A percentile compares a stretch with the other conserved stretches of the same genome.
phyloP scores from a whole-genome alignment of 2,329 filamentous ascomycete species.

The Aspergillus neotritici region DNA sequence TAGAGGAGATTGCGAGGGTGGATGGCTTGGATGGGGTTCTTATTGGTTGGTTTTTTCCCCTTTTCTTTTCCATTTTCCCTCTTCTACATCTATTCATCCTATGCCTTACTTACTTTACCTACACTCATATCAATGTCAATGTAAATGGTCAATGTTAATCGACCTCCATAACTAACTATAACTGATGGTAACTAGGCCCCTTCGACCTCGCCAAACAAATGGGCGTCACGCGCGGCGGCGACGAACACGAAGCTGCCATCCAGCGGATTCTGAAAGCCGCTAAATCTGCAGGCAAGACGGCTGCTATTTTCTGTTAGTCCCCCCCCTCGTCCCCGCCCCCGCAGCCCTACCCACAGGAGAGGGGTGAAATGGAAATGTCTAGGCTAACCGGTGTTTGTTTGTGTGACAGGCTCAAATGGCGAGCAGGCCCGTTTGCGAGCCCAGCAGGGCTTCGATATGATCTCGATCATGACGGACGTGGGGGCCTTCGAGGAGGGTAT shows the following conservation, averaged over 20 bases:
- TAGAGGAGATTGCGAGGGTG: conserved; percentile 39
- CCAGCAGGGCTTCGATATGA: conserved; percentile 38
- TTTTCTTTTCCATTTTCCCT: neutral
- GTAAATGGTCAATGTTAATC: neutral
- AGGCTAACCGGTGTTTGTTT: conserved; percentile 3
- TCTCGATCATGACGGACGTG: conserved; percentile 37
- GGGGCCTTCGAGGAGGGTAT: conserved; percentile 30
- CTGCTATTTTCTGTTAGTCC: conserved; percentile 41
- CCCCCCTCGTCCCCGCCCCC: no score
- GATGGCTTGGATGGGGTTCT: conserved; percentile 6
- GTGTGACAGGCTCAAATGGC: conserved; percentile 27
- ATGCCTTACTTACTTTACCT: no score
- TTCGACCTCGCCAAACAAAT: conserved; percentile 38
- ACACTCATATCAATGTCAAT: no score
- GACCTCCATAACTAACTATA: no score
- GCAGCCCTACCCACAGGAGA: no score
- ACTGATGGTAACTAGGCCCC: conserved; percentile 17
- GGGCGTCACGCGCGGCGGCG: conserved; percentile 29
- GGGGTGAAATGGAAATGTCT: no score
- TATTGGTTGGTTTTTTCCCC: conserved; percentile 4
- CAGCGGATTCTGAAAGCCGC: conserved; percentile 31
- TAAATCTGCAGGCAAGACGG: conserved; percentile 34
- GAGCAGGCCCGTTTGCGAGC: conserved; percentile 29
- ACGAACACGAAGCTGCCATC: conserved; percentile 39
- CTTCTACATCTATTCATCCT: conserved; percentile 1